A percentile compares a stretch with the other conserved stretches of the same genome.
Conservation (phyloP, 2,329 filamentous ascomycete species). For the Cercospora sp. region DNA sequence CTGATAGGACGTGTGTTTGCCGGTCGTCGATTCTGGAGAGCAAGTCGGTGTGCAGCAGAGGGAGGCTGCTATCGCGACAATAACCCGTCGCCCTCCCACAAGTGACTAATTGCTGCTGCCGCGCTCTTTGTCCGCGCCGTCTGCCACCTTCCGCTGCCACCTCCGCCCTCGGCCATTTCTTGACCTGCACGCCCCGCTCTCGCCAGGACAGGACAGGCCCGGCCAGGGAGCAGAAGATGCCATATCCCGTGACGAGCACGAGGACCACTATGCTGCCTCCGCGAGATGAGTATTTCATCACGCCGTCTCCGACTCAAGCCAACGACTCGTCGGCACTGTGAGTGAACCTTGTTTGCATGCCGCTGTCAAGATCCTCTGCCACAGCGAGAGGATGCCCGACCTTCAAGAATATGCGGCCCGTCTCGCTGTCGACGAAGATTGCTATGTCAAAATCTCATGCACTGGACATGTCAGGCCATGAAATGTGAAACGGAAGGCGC, state of each 20-base stretch:
- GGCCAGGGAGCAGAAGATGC: neutral
- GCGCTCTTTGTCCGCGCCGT: neutral
- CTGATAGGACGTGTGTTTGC: neutral
- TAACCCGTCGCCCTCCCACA: neutral
- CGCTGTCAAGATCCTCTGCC: neutral
- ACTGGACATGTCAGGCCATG: neutral
- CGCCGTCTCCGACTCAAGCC: neutral
- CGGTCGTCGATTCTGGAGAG: neutral
- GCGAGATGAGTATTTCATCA: neutral
- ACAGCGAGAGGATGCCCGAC: neutral
- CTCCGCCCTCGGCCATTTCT: neutral
- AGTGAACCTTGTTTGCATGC: neutral
- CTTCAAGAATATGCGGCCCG: neutral
- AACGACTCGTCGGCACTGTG: neutral
- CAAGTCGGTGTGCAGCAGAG: neutral
- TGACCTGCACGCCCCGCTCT: neutral
- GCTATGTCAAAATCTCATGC: neutral
- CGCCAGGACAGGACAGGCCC: neutral
- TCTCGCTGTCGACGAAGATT: neutral
- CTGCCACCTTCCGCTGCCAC: neutral
- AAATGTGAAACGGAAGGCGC: neutral
- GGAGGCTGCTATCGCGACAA: neutral
- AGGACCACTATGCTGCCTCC: neutral
- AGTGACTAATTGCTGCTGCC: neutral
- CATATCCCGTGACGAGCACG: neutral